Evolutionary conservation across 495 filamentous ascomycete genomes (phyloP), one percentile per base, ranked within the genome.

Genomic region (Podospora anserina): DNA sequence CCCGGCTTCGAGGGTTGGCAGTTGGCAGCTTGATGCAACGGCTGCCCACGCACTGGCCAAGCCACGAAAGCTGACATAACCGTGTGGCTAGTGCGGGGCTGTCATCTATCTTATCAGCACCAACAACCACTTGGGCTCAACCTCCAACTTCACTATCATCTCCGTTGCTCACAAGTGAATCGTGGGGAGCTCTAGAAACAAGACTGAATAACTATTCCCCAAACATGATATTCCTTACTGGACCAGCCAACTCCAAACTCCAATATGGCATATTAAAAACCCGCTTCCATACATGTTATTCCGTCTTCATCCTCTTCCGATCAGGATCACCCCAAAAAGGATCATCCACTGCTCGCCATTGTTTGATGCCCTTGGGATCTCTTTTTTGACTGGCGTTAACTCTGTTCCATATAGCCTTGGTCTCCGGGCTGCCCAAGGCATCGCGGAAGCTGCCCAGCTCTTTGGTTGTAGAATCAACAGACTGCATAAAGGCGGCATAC

Each of bases 261-360:
- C 39, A 49, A 49, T 2, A 13, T 7, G 30, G 30, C 9, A 1
- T 49, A 49, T 11, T 11, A 11, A 49, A 49, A 49, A 18, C 39
- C 39, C 39, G 7, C 39, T 49, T 61, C 27, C 28, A 20, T 3
- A 28, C 27, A 27, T 32, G 5, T 61, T 26, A 61, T 26, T 18
- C 27, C 11, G 60, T 68, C 28, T 62, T 68, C 23, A 53, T 18
- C n/a, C 66, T 65, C 6, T 71, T 71, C 19, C 28, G 60, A 15
- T 66, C 60, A 6, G 59, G 39, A 55, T 64, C 60, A 27, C 80
- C 72, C 84, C 84, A 86, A 53, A 82, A 78, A 0, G 84, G 82
- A 66, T 86, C 77, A 9, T 86, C 82, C 23, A 72, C 77, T 3
- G 80, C 76, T 23, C 74, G 75, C 84, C 85, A 87, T 32, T 80